Evolutionary conservation across 169 alveolate species (phyloP), one percentile per base, ranked within the genome.

Genomic region (Cryptosporidium viatorum): DNA sequence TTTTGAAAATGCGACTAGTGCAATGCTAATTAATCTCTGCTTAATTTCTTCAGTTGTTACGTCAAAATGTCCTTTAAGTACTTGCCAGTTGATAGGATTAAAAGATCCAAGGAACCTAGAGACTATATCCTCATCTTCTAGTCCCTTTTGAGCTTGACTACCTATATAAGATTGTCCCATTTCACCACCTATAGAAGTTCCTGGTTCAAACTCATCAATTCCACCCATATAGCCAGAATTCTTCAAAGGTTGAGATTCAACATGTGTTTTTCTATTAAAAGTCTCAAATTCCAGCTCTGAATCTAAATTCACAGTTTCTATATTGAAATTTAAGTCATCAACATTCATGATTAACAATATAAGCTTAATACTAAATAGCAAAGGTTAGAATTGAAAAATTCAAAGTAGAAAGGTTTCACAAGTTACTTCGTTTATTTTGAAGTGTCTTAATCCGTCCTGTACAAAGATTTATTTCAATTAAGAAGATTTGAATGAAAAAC

Each of bases 221-320:
- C 48, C 21, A 23, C 51, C 86, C 14, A 73, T 1, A 29, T 43
- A 35, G 7, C 48, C 55, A 43, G 39, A 26, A 33, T 41, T 59
- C 26, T 41, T 80, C n/a, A 80, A 37, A 29, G 69, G 80, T 33
- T 37, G 80, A 37, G 75, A 43, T 31, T 80, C 89, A 10, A 31
- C 37, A 9, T 43, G 33, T 29, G 31, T 21, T 33, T 59, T 74
- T 5, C 33, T 8, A 23, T 21, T n/a, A 37, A 80, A 48, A 16
- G 75, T 59, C 68, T 80, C 89, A 31, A 80, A 62, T 12, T 80
- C 89, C 45, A 62, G 55, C 51, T 80, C 89, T 43, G 80, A 23
- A 12, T 80, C 89, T 16, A 80, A 80, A 62, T 80, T 80, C 1
- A 80, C 89, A 29, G 89, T 80, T 37, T 80, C 89, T n/a, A 80